Conservation (phyloP, 2,329 filamentous ascomycete species). For the Calonectria henricotiae region DNA sequence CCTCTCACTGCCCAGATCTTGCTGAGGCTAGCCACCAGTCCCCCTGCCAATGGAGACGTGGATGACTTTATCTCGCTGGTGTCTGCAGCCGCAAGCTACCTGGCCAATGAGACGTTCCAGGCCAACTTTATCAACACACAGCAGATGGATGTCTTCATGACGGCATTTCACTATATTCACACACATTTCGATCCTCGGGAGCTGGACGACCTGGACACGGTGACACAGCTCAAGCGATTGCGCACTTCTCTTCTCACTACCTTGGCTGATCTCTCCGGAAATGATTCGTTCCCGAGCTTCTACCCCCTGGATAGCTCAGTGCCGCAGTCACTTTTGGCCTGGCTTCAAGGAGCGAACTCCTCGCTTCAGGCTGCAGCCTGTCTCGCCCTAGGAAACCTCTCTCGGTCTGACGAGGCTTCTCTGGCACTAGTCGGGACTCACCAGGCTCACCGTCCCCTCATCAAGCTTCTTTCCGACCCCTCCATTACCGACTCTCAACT, state of each 20-base stretch:
- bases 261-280: constrained; percentile 69
- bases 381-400: constrained; percentile 75
- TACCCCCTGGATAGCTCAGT: constrained; percentile 64
- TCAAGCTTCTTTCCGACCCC: constrained; percentile 63
- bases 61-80: constrained; percentile 71
- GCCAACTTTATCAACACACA: constrained; percentile 62
- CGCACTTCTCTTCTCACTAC: constrained; percentile 67
- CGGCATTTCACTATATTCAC: constrained; percentile 67
- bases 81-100: constrained; percentile 71
- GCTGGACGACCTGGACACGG: constrained; percentile 65
- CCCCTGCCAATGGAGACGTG: constrained; percentile 62
- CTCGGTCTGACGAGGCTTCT: constrained; percentile 72
- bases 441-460: constrained; percentile 63
- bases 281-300: constrained; percentile 63
- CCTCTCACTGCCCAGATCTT: constrained; percentile 67
- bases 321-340: constrained; percentile 63
- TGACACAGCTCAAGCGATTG: constrained; percentile 64
- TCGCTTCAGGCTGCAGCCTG: constrained; percentile 73
- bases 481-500: constrained; percentile 66
- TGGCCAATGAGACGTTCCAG: constrained; percentile 70
- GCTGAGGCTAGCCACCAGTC: constrained; percentile 65
- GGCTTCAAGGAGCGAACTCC: constrained; percentile 62
- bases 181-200: constrained; percentile 59
- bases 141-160: constrained; percentile 64
- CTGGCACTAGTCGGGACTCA: constrained; percentile 65